Evolutionary conservation across 2,329 filamentous ascomycete species (phyloP).

Genomic region (Xylariomycetidae sp.): DNA sequence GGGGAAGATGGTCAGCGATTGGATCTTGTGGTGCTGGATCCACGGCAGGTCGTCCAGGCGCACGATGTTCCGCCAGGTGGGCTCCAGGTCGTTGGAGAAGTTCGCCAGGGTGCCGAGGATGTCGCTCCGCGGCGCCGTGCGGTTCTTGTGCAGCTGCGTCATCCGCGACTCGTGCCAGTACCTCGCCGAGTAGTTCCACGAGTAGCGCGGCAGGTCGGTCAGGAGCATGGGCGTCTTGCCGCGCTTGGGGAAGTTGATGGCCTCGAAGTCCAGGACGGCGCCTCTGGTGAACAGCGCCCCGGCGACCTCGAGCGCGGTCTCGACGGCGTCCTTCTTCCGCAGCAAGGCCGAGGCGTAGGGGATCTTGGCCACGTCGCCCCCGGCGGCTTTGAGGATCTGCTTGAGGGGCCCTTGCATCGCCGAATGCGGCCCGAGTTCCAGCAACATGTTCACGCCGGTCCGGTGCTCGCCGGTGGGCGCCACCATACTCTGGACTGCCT

Average conservation of each 20-base stretch:
- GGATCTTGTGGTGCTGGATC: conserved; percentile 52
- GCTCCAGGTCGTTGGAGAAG: conserved; percentile 38
- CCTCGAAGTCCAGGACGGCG: conserved; percentile 34
- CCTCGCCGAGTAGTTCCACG: conserved; percentile 39
- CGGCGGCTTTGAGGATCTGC: conserved; percentile 41
- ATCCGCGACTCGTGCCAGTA: conserved; percentile 44
- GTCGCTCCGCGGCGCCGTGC: conserved; percentile 35
- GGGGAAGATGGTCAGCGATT: conserved; percentile 50
- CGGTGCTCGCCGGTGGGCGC: conserved; percentile 29
- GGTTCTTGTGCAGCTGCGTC: conserved; percentile 35
- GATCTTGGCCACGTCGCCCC: conserved; percentile 34
- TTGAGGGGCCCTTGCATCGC: conserved; percentile 44
- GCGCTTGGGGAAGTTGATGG: conserved; percentile 39
- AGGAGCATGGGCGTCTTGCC: conserved; percentile 30
- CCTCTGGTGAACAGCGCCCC: conserved; percentile 41
- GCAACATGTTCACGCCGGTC: conserved; percentile 34
- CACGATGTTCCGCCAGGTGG: conserved; percentile 43
- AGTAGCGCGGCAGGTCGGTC: conserved; percentile 40
- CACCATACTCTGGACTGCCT: conserved; percentile 34
- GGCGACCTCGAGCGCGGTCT: conserved; percentile 37
- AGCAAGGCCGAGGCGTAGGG: conserved; percentile 41
- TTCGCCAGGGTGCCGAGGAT: conserved; percentile 40
- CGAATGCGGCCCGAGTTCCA: conserved; percentile 46
- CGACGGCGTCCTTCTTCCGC: conserved; percentile 44
- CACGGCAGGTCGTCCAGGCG: conserved; percentile 47